Evolutionary conservation across 2,329 filamentous ascomycete species (phyloP).

Genomic region (Dothistroma septosporum): DNA sequence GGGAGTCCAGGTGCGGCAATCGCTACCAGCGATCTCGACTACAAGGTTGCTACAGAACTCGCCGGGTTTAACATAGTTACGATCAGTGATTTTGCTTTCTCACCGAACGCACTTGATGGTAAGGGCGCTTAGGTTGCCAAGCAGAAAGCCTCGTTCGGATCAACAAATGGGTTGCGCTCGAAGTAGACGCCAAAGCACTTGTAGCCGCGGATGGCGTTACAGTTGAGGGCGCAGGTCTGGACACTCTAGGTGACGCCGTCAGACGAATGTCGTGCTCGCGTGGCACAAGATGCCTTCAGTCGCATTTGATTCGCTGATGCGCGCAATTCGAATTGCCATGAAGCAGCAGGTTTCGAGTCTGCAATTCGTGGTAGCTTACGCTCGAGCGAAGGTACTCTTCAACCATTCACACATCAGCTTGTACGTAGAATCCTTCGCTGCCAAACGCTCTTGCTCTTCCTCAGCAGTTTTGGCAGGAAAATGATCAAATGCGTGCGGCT

Average conservation of each 20-base stretch:
- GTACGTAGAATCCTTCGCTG: neutral
- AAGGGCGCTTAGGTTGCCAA: conserved; percentile 33
- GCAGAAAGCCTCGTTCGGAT: conserved; percentile 31
- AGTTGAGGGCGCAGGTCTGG: conserved; percentile 19
- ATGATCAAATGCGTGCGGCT: conserved; percentile 17
- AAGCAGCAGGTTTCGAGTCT: no score
- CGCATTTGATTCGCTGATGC: no score
- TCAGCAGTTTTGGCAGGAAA: conserved; percentile 7
- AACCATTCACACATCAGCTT: neutral
- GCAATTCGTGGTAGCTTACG: no score
- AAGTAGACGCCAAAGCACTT: conserved; percentile 28
- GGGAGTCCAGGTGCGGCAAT: conserved; percentile 26
- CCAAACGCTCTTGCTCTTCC: conserved; percentile 1
- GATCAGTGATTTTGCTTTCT: conserved; percentile 28
- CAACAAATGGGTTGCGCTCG: conserved; percentile 34
- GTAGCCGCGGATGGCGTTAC: conserved; percentile 21
- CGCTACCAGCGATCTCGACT: conserved; percentile 42
- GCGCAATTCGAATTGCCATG: no score
- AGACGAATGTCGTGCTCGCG: neutral
- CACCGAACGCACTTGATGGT: conserved; percentile 37
- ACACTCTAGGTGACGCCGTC: conserved; percentile 18
- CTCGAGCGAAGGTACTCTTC: neutral
- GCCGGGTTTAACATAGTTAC: conserved; percentile 34
- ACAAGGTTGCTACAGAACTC: conserved; percentile 35
- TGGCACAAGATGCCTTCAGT: no score